Percentiles rank a stretch among this genome's conserved stretches.
These are phyloP conservation scores for Penstemon eatonii DNA, from an alignment of 257 asterid genomes.

Conservation along the genomic window DNA sequence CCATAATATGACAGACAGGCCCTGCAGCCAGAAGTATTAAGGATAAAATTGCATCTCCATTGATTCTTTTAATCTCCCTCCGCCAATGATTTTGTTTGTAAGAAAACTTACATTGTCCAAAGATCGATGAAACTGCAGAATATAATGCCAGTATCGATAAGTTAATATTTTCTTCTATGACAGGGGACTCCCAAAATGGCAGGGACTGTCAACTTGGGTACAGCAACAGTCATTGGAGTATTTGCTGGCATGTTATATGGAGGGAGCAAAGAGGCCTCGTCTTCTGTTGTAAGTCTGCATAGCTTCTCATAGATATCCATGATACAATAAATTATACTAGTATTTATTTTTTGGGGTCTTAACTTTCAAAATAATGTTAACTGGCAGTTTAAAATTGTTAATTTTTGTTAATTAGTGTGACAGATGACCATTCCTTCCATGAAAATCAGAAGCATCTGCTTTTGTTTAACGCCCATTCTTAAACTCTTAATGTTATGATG, in stretches of 20 bases:
- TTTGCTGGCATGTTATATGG: constrained; percentile 96
- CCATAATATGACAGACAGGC: too few species aligned
- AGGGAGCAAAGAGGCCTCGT: constrained; percentile 98
- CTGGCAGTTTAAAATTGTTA: not conserved
- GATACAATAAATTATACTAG: too few species aligned
- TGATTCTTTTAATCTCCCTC: not conserved
- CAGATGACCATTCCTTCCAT: not conserved
- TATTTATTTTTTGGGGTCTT: not conserved
- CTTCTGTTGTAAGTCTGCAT: constrained; percentile 79
- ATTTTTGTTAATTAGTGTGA: not conserved
- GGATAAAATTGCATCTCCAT: too few species aligned
- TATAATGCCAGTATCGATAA: constrained; percentile 10
- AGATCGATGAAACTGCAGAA: constrained; percentile 16
- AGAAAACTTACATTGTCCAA: not conserved
- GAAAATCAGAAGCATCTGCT: not conserved
- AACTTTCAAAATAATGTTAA: not conserved
- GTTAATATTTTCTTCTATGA: constrained; percentile 19
- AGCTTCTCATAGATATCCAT: not conserved
- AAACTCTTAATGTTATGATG: not conserved
- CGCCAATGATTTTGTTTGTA: constrained; percentile 10
- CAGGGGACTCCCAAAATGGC: constrained; percentile 59
- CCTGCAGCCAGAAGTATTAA: too few species aligned
- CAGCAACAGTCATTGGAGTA: constrained; percentile 82
- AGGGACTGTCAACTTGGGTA: constrained; percentile 87
- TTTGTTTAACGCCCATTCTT: not conserved